Base-by-base conservation (phyloP, 148 eudicot species). In the Cornus florida region DNA sequence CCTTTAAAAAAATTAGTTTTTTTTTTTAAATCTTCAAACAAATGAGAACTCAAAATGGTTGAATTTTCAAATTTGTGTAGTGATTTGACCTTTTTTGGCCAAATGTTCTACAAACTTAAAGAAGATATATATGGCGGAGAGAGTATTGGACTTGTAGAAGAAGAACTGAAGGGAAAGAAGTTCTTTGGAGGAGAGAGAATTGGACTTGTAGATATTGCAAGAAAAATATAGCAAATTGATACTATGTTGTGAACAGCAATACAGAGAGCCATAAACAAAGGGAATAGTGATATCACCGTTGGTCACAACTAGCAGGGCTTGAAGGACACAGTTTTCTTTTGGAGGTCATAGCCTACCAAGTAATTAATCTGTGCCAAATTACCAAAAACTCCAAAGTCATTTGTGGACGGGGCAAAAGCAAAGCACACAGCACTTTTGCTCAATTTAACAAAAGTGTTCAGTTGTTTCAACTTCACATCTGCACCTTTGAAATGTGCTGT, bases 331-430 rank as follows among this genome's bases (percentile, higher is more conserved):
- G 69, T 71, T 75, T 74, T 71, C 46, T 78, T 82, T 7, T 28
- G 71, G 2, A 80, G 68, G 39, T 87, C 87, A 81, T 69, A 87
- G 14, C 89, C 85, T 43, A 87, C 82, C 76, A 75, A 71, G 70
- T 56, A 82, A 75, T 87, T 76, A 24, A 32, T 24, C 33, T 87
- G 89, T 14, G 84, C 83, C 71, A 74, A 14, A 32, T 84, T 82
- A 7, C 88, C 88, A 24, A 62, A 75, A 8, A 82, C 14, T 19
- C 81, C 79, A 22, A 77, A 12, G 72, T 43, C 0, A 1, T 17
- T 14, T 46, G 10, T 28, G 5, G 73, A 2, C 0, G 72, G 68
- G 0, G 56, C 23, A 14, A 86, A 64, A 50, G 77, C 69, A 1
- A 83, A 70, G 53, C 88, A 83, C 57, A 43, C 10, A 39, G 81